A percentile compares a stretch with the other conserved stretches of the same genome.
Conservation (phyloP, 148 eudicot genomes). For the Nepenthes mirabilis region DNA sequence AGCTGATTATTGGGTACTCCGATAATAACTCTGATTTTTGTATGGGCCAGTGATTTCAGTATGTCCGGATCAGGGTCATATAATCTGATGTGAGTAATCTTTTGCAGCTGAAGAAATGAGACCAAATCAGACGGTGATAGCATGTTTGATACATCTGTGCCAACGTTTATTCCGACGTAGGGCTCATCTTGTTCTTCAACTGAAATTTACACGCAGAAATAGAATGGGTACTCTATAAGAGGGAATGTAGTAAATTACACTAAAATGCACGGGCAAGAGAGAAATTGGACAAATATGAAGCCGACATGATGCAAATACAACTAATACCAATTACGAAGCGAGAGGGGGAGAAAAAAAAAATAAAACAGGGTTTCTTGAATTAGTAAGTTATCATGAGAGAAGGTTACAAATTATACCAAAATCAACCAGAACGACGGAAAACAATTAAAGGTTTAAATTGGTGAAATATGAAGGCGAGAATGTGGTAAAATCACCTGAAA, state of each 20-base stretch:
- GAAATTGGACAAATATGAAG: neutral
- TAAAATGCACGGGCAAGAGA: too few species aligned
- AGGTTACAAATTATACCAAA: neutral
- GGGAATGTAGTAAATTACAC: too few species aligned
- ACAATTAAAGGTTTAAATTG: too few species aligned
- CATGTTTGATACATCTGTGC: conserved; percentile 58
- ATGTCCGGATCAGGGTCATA: conserved; percentile 62
- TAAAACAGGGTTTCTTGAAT: too few species aligned
- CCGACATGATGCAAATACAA: neutral
- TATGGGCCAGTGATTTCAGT: conserved; percentile 51
- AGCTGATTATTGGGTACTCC: conserved; percentile 84
- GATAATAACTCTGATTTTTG: conserved; percentile 67
- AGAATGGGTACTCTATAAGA: too few species aligned
- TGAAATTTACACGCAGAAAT: neutral
- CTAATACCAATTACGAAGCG: too few species aligned
- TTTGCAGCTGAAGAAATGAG: conserved; percentile 48
- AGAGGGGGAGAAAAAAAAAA: too few species aligned
- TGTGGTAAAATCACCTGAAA: conserved; percentile 18
- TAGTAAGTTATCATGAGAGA: conserved; percentile 8
- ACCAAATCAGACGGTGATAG: conserved; percentile 50
- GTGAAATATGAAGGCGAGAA: too few species aligned
- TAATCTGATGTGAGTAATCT: conserved; percentile 63
- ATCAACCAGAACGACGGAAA: too few species aligned
- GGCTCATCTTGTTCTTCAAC: conserved; percentile 38
- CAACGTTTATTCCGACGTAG: conserved; percentile 69